phyloP scores from a whole-genome alignment of 2,329 filamentous ascomycete species.

The Torrubiella hemipterigena region DNA sequence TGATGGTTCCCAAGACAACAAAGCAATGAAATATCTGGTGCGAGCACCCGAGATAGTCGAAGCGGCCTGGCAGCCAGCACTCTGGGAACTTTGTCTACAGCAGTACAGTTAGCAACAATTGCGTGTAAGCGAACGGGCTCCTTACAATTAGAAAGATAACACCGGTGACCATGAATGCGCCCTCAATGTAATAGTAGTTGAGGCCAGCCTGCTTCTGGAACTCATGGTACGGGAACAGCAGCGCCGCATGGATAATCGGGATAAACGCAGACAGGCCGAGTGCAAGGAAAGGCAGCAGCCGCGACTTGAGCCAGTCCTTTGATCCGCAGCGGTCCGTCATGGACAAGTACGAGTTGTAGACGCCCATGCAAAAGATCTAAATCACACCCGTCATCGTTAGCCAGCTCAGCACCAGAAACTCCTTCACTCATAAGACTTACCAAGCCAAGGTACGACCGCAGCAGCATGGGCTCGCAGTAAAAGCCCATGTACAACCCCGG shows the following conservation, averaged over 20 bases:
- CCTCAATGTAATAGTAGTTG: constrained; percentile 26
- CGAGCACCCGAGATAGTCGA: constrained; percentile 31
- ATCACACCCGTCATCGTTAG: neutral
- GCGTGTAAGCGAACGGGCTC: constrained; percentile 21
- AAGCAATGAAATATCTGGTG: constrained; percentile 34
- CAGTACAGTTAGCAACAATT: neutral
- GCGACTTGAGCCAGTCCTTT: constrained; percentile 20
- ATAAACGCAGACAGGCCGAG: constrained; percentile 25
- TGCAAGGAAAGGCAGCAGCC: constrained; percentile 22
- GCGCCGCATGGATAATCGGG: constrained; percentile 24
- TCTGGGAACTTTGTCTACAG: constrained; percentile 29
- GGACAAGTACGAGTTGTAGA: constrained; percentile 20
- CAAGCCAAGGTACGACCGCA: constrained; percentile 21
- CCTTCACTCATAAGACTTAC: constrained; percentile 13
- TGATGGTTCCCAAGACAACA: constrained; percentile 23
- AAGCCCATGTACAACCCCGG: constrained; percentile 27
- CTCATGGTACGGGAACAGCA: constrained; percentile 23
- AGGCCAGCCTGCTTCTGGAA: constrained; percentile 26
- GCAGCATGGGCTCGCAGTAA: constrained; percentile 21
- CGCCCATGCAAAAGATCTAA: constrained; percentile 21
- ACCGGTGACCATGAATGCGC: constrained; percentile 22
- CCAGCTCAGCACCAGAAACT: neutral
- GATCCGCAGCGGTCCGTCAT: constrained; percentile 22
- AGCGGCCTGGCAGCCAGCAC: constrained; percentile 24
- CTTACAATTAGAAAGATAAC: constrained; percentile 26